Evolutionary conservation across 2,329 filamentous ascomycete genomes (phyloP).

Genomic region (Epichloe sp.): DNA sequence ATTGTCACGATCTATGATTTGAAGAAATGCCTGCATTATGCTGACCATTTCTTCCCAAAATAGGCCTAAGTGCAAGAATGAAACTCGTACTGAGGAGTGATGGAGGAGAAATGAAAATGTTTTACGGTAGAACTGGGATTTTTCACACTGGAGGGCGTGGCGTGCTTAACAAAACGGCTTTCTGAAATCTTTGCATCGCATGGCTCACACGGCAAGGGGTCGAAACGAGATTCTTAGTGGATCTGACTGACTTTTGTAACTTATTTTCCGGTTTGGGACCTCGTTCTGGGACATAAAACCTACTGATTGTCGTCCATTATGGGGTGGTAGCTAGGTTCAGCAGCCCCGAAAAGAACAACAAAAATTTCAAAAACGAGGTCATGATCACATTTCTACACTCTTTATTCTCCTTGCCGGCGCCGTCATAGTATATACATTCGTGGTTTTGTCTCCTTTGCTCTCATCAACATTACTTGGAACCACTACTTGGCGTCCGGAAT

Average conservation of each 20-base stretch:
- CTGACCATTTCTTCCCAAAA: not conserved
- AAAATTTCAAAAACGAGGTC: constrained; percentile 22
- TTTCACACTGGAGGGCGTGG: constrained; percentile 19
- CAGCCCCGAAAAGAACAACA: constrained; percentile 18
- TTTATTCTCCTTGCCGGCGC: too few relatives aligned
- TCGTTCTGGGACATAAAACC: constrained; percentile 18
- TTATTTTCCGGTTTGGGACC: constrained; percentile 23
- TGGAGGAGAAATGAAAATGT: constrained; percentile 3
- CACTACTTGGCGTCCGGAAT: too few relatives aligned
- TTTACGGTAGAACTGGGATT: constrained; percentile 2
- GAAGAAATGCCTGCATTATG: not conserved
- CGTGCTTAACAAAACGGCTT: constrained; percentile 21
- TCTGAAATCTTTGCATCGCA: constrained; percentile 22
- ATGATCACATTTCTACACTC: constrained; percentile 16
- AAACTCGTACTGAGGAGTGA: constrained; percentile 3
- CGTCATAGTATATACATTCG: not conserved
- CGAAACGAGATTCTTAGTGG: constrained; percentile 12
- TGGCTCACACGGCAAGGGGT: constrained; percentile 19
- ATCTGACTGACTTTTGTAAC: constrained; percentile 21
- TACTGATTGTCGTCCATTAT: constrained; percentile 17
- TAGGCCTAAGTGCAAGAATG: constrained; percentile 7
- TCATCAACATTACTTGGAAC: too few relatives aligned
- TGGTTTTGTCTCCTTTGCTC: not conserved
- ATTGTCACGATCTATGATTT: too few relatives aligned
- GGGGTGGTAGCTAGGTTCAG: constrained; percentile 17